Evolutionary conservation across 768 basidiomycete genomes (phyloP).

Genomic region (Auriscalpium vulgare): DNA sequence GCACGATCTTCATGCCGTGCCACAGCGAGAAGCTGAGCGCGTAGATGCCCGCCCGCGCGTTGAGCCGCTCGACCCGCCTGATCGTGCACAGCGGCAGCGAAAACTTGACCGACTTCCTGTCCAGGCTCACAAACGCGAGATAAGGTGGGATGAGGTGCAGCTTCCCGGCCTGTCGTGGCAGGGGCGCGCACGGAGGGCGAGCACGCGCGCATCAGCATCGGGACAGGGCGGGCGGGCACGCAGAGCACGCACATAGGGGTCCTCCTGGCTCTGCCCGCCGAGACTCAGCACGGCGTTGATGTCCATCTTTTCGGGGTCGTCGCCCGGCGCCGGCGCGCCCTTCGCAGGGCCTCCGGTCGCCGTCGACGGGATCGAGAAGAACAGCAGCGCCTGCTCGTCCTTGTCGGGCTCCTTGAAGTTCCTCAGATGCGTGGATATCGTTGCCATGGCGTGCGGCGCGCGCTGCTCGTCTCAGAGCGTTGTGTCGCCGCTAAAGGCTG

Average conservation of each 20-base stretch:
- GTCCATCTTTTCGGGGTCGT: slow-evolving; percentile 65
- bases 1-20: slow-evolving; percentile 90
- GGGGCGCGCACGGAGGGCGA: not conserved
- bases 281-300: slow-evolving; percentile 86
- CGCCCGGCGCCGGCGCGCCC: slow-evolving; percentile 15
- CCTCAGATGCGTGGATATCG: slow-evolving; percentile 80
- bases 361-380: slow-evolving; percentile 72
- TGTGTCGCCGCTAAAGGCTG: too few species aligned
- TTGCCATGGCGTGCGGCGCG: slow-evolving; percentile 43
- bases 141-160: slow-evolving; percentile 84
- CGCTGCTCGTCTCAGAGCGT: not conserved
- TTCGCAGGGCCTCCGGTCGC: slow-evolving; percentile 17
- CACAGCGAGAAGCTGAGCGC: slow-evolving; percentile 91
- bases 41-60: slow-evolving; percentile 90
- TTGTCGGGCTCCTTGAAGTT: slow-evolving; percentile 90
- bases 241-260: slow-evolving; percentile 61
- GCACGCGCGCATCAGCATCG: not conserved
- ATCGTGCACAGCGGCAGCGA: slow-evolving; percentile 89
- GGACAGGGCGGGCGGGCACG: not conserved
- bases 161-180: slow-evolving; percentile 66
- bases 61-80: slow-evolving; percentile 87
- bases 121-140: slow-evolving; percentile 83
- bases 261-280: slow-evolving; percentile 71
- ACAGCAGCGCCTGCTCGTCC: slow-evolving; percentile 76
- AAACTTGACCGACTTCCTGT: slow-evolving; percentile 87